Base-by-base conservation (phyloP, 2,329 filamentous ascomycete genomes). In the Neopestalotiopsis sp. region DNA sequence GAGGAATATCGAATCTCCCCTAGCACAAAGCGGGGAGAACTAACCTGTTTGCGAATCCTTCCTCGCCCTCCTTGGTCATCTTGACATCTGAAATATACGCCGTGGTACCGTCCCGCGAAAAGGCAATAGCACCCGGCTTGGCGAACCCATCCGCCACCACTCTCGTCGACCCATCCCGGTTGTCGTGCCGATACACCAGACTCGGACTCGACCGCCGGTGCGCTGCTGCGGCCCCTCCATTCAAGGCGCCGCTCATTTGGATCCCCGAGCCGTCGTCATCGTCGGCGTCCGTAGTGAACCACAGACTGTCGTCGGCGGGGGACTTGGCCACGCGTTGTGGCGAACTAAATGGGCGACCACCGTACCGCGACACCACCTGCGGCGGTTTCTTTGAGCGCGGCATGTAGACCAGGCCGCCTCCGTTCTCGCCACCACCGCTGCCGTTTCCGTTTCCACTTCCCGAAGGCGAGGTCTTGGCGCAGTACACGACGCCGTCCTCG, bases 231-330 rank as follows among this genome's bases (percentile, higher is more conserved):
- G 34, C 6, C 34, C 34, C 34, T 7, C 45, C 45, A 17, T 52
- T 52, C 30, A 88, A 69, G 70, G 80, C 77, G 3, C 85, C 84
- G 57, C 72, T 69, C 2, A 78, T 79, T 49, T 85, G 80, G 58
- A 86, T 28, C 0, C 24, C 24, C 24, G 24, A 83, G 17, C 82
- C 82, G 69, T 80, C 77, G 69, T 84, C 81, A 66, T 82, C 80
- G 4, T 84, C 84, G 65, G 81, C 79, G 32, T 75, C 76, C 0
- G 83, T 85, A 0, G 84, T 86, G 71, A 87, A 87, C 84, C 84
- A 87, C 12, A 87, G 72, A 0, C 76, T 74, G 0, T 81, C 81
- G 69, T 84, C 81, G 1, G 38, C 52, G 42, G 38, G 28, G 6
- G 28, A 52, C 1, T 80, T 78, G 12, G 80, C 74, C 3, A 85